These are phyloP conservation scores for Sindora glabra DNA, from an alignment of 306 rosid genomes.

Conservation along the genomic window DNA sequence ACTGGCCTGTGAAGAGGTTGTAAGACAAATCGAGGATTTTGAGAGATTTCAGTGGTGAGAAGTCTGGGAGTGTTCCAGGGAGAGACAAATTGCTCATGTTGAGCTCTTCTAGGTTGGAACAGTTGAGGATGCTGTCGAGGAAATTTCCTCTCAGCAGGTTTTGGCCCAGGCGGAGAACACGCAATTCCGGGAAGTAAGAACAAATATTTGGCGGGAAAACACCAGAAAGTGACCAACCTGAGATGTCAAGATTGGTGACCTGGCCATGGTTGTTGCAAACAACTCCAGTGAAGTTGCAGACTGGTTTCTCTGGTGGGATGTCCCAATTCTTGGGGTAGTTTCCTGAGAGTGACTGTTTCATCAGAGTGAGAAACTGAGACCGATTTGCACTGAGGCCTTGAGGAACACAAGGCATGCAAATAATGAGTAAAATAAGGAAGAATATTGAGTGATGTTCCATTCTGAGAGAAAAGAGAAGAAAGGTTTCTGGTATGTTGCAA, in stretches of 20 bases:
- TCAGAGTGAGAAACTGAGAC: slow-evolving; percentile 22
- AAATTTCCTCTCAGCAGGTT: slow-evolving; percentile 33
- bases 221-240: slow-evolving; percentile 34
- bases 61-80: slow-evolving; percentile 35
- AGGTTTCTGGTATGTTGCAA: slow-evolving; percentile 15
- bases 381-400: slow-evolving; percentile 7
- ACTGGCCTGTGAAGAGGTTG: slow-evolving; percentile 38
- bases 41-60: slow-evolving; percentile 38
- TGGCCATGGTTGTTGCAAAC: slow-evolving; percentile 28
- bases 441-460: slow-evolving; percentile 16
- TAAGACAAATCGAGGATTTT: slow-evolving; percentile 44
- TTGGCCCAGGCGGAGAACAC: slow-evolving; percentile 35
- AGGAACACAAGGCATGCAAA: slow-evolving; percentile 13
- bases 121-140: slow-evolving; percentile 33
- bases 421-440: slow-evolving; percentile 14
- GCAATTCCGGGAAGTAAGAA: slow-evolving; percentile 41
- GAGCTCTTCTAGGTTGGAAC: slow-evolving; percentile 49
- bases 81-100: slow-evolving; percentile 24
- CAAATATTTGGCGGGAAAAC: slow-evolving; percentile 40
- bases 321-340: slow-evolving; percentile 35
- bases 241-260: slow-evolving; percentile 33
- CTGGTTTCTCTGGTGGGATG: slow-evolving; percentile 6
- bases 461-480: background rate
- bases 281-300: slow-evolving; percentile 50
- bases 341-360: slow-evolving; percentile 29